Evolutionary conservation across 176 grass and related monocot genomes (phyloP).

Genomic region (Alloteropsis semialata): DNA sequence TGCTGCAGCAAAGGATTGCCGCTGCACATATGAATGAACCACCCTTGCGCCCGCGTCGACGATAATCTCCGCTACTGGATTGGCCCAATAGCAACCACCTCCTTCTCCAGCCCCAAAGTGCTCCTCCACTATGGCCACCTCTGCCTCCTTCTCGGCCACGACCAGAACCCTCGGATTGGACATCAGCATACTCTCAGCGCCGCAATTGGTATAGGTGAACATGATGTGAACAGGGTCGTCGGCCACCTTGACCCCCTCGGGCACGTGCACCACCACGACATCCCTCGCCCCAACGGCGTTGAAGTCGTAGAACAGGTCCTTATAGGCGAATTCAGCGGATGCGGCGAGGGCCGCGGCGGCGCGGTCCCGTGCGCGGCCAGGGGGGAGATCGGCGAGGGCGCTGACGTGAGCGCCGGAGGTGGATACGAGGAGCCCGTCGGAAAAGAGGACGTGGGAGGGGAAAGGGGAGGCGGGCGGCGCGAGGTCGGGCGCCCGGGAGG

Average conservation of each 20-base stretch:
- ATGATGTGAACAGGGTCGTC: conserved; percentile 58
- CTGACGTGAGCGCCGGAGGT: conserved; percentile 30
- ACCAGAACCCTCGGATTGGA: conserved; percentile 67
- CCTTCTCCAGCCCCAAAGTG: conserved; percentile 40
- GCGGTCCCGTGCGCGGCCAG: conserved; percentile 22
- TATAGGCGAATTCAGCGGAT: conserved; percentile 36
- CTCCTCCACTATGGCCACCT: conserved; percentile 61
- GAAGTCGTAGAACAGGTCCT: conserved; percentile 74
- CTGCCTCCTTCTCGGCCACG: conserved; percentile 53
- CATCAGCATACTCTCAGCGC: conserved; percentile 32
- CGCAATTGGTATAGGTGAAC: conserved; percentile 28
- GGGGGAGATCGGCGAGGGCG: conserved; percentile 37
- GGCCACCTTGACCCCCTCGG: conserved; percentile 34
- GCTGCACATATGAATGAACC: conserved; percentile 83
- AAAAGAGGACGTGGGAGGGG: conserved; percentile 34
- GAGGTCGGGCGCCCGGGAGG: conserved; percentile 19
- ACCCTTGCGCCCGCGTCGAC: conserved; percentile 61
- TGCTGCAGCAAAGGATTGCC: conserved; percentile 59
- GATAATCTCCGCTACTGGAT: conserved; percentile 77
- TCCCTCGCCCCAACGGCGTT: conserved; percentile 63
- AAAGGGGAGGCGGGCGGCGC: conserved; percentile 29
- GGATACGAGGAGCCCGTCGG: conserved; percentile 39
- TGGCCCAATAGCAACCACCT: conserved; percentile 79
- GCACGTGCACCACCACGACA: conserved; percentile 43
- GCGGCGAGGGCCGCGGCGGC: conserved; percentile 34